phyloP scores from a whole-genome alignment of 2,329 filamentous ascomycete species.

The Penicillium rolfsii region DNA sequence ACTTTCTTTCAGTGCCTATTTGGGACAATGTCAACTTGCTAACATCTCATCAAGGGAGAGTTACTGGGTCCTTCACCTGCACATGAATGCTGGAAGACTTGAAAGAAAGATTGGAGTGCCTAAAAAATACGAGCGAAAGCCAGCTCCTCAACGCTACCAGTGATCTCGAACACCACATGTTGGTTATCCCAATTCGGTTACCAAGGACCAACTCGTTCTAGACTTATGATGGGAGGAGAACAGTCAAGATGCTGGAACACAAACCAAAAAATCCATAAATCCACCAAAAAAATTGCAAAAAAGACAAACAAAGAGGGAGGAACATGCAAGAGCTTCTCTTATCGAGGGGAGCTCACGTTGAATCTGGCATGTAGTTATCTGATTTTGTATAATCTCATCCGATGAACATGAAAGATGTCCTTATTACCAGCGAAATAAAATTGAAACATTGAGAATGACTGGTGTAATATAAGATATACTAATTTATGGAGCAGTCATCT shows the following conservation, averaged over 20 bases:
- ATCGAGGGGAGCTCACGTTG: background rate
- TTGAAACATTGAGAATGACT: background rate
- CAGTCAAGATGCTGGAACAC: background rate
- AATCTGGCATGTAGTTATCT: background rate
- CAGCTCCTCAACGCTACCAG: background rate
- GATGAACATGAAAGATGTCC: background rate
- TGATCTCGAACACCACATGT: background rate
- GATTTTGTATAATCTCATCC: background rate
- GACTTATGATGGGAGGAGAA: background rate
- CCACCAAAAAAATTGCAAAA: background rate
- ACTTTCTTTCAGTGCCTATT: background rate
- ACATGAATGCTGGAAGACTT: background rate
- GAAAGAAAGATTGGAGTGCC: background rate
- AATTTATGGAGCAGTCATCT: background rate
- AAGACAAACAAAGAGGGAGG: background rate
- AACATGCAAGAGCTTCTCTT: background rate
- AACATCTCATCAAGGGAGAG: background rate
- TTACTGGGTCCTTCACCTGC: background rate
- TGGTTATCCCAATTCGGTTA: background rate
- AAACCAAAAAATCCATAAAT: no score
- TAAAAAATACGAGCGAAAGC: background rate
- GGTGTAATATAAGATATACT: background rate
- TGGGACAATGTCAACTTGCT: background rate
- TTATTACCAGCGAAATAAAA: background rate
- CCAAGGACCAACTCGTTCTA: background rate